Conservation (phyloP, 305 asterid genomes). For the Solanum hybrid region DNA sequence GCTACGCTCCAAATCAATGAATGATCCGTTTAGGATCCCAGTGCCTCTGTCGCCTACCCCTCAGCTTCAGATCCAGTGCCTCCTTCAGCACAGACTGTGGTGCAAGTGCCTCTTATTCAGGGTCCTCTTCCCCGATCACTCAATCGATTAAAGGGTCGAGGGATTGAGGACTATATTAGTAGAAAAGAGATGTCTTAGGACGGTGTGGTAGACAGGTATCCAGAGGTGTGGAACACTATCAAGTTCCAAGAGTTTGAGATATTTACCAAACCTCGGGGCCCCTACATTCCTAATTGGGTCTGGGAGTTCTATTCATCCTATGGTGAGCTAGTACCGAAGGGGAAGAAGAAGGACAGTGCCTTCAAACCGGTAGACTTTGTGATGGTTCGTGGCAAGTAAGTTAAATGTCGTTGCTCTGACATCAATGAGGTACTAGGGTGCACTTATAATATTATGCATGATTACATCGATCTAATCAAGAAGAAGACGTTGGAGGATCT, state of each 20-base stretch:
- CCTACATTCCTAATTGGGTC: not conserved
- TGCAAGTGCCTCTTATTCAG: not conserved
- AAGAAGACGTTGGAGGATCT: not conserved
- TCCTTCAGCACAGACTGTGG: not conserved
- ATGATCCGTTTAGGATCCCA: not conserved
- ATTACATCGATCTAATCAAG: not conserved
- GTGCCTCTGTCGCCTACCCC: not conserved
- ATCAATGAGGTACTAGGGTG: not conserved
- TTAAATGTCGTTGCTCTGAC: not conserved
- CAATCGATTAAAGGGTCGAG: not conserved
- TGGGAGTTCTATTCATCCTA: not conserved
- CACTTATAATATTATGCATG: not conserved
- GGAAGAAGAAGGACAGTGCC: not conserved
- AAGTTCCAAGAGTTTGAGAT: not conserved
- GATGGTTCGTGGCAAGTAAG: not conserved
- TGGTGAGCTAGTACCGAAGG: not conserved
- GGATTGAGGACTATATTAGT: not conserved
- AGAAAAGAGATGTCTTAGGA: not conserved
- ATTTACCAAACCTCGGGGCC: not conserved
- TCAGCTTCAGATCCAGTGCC: not conserved
- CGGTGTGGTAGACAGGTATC: not conserved
- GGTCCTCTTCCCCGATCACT: not conserved
- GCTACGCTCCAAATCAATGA: not conserved
- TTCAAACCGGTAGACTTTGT: not conserved
- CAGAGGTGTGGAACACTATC: not conserved